A percentile compares a stretch with the other conserved stretches of the same genome.
phyloP scores from a whole-genome alignment of 2,329 filamentous ascomycete genomes.

The Juglanconis sp. region DNA sequence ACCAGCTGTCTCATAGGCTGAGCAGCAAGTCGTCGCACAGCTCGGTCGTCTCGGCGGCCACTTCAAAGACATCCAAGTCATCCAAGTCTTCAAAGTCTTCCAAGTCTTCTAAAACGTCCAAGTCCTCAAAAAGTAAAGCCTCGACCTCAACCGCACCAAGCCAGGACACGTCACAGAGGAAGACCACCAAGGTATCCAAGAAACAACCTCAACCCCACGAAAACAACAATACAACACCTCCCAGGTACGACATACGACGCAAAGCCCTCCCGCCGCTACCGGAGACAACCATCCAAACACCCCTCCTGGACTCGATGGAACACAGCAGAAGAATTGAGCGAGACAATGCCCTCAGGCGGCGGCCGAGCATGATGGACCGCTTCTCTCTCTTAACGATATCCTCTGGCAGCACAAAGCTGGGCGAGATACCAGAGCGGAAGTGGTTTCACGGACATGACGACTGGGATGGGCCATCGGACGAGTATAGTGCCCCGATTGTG shows the following conservation, averaged over 20 bases:
- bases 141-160: not conserved
- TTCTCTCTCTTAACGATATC: slow-evolving; percentile 30
- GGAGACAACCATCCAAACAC: slow-evolving; percentile 2
- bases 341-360: not conserved
- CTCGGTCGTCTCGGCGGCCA: slow-evolving; percentile 15
- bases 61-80: slow-evolving; percentile 5
- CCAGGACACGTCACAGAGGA: not conserved
- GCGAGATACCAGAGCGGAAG: slow-evolving; percentile 31
- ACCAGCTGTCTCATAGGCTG: slow-evolving; percentile 39
- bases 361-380: slow-evolving; percentile 19
- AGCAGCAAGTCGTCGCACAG: slow-evolving; percentile 22
- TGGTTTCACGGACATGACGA: slow-evolving; percentile 18
- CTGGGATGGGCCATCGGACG: slow-evolving; percentile 20
- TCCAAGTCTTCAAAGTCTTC: slow-evolving; percentile 7
- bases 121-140: not conserved
- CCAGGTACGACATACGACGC: not conserved
- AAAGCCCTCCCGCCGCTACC: not conserved
- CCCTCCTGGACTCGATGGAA: slow-evolving; percentile 9
- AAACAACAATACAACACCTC: not conserved
- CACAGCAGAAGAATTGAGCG: not conserved
- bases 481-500: slow-evolving; percentile 28
- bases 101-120: not conserved
- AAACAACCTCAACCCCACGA: not conserved
- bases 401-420: slow-evolving; percentile 33
- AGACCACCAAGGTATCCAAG: not conserved